Conservation (phyloP, 768 basidiomycete species). For the Candolleomyces aberdarensis region DNA sequence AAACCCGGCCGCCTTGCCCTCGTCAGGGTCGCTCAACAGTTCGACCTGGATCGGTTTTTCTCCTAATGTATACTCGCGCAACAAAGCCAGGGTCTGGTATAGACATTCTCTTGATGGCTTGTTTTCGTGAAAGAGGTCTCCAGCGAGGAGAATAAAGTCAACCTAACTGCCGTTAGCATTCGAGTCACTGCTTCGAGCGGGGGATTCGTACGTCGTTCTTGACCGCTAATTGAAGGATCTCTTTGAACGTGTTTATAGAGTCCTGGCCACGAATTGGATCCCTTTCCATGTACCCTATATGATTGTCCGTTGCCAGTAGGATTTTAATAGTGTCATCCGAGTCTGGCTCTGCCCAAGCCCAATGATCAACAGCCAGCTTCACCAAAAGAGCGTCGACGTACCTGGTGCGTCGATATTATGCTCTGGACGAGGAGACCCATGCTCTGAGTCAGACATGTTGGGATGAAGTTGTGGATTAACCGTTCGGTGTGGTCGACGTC, state of each 20-base stretch:
- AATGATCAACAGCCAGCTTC: neutral
- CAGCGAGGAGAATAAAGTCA: constrained; percentile 92
- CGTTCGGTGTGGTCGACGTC: neutral
- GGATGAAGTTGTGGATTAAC: neutral
- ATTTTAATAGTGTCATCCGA: constrained; percentile 73
- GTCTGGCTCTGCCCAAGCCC: constrained; percentile 29
- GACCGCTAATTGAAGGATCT: constrained; percentile 88
- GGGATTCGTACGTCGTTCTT: constrained; percentile 70
- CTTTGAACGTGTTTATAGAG: constrained; percentile 91
- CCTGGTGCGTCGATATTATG: constrained; percentile 19
- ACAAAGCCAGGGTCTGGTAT: constrained; percentile 83
- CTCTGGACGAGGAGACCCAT: constrained; percentile 15
- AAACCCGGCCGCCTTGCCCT: constrained; percentile 83
- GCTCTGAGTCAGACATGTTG: constrained; percentile 20
- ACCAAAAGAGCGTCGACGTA: constrained; percentile 11
- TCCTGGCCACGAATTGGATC: constrained; percentile 95
- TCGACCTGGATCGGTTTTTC: constrained; percentile 90
- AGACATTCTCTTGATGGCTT: constrained; percentile 87
- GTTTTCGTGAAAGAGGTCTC: constrained; percentile 98
- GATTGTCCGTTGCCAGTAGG: constrained; percentile 92
- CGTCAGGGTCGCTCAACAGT: constrained; percentile 87
- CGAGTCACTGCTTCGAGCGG: neutral
- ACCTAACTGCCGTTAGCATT: constrained; percentile 50
- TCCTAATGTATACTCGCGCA: constrained; percentile 88
- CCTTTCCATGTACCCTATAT: constrained; percentile 91